Evolutionary conservation across 164 flowering plant genomes (phyloP), one percentile per base, ranked within the genome.

Genomic region (Macadamia integrifolia): DNA sequence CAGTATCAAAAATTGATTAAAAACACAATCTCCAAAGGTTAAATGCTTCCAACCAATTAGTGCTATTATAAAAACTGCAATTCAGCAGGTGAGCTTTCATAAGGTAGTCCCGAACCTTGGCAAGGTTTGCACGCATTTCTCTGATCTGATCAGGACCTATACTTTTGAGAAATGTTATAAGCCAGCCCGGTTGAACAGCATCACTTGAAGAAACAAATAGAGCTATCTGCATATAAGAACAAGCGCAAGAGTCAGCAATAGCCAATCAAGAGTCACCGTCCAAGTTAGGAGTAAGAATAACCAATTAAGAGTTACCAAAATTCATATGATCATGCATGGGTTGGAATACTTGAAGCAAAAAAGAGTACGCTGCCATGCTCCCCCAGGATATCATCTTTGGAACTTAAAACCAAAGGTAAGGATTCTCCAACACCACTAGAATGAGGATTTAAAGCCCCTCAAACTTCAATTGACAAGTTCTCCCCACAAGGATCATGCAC

Each of bases 151-250:
- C 18, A 62, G 82, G 62, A 69, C 72, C 75, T 58, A 90, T 56
- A 68, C 84, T 79, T 83, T 66, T 87, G 56, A 94, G 83, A 73
- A 66, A 86, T 63, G 72, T 71, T 31, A 94, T 57, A 64, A 94
- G 96, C 93, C 93, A 90, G 53, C 96, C 95, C 57, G 93, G 85
- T 73, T 86, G 82, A 42, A 85, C 8, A 12, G 98, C 93, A 86
- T 94, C 97, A 77, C 82, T 77, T 31, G 98, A 91, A 71, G 97
- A 90, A 71, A 92, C 95, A 81, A 94, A 91, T 48, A 92, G n/a
- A 71, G 82, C 93, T 62, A 94, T 88, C 98, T 94, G 93, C 84
- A 77, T 15, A 42, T 2, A 65, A 23, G 13, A n/a, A 42, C 62
- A 57, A 70, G 32, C 11, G 31, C 7, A 15, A 28, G 69, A 35